A percentile compares a stretch with the other conserved stretches of the same genome.
Evolutionary conservation across 768 basidiomycete species (phyloP).

Genomic region (Artomyces pyxidatus): DNA sequence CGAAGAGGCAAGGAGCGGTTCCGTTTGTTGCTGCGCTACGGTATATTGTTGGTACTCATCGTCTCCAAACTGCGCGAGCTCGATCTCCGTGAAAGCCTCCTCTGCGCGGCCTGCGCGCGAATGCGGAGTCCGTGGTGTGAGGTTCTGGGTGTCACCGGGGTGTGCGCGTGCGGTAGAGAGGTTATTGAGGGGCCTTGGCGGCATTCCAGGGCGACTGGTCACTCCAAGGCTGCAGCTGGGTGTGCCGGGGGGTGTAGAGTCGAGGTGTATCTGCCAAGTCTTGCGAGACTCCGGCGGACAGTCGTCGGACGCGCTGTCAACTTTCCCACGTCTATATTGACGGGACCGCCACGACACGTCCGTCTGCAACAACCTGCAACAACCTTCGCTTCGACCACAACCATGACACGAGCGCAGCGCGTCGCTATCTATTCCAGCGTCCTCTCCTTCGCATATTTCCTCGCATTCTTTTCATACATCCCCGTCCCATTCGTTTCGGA

Average conservation of each 20-base stretch:
- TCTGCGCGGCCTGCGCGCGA: conserved; percentile 51
- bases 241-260: not conserved
- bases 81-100: conserved; percentile 42
- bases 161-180: conserved; percentile 3
- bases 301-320: no score
- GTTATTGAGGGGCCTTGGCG: conserved; percentile 9
- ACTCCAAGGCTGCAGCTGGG: not conserved
- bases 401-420: conserved; percentile 57
- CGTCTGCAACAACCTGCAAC: not conserved
- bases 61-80: conserved; percentile 35
- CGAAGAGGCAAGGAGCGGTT: conserved; percentile 43
- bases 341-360: not conserved
- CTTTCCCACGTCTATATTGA: not conserved
- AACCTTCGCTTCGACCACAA: conserved; percentile 3
- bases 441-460: conserved; percentile 41
- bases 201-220: conserved; percentile 5
- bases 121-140: conserved; percentile 57
- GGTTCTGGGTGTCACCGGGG: conserved; percentile 7
- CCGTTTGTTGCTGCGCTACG: conserved; percentile 24
- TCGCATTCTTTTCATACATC: conserved; percentile 46
- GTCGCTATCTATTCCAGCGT: conserved; percentile 39
- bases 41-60: conserved; percentile 30
- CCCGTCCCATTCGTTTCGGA: conserved; percentile 46
- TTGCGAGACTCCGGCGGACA: no score
- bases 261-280: no score